Evolutionary conservation across 2,329 filamentous ascomycete species (phyloP), one percentile per base, ranked within the genome.

Genomic region (Aspergillus brunneoviolaceus): DNA sequence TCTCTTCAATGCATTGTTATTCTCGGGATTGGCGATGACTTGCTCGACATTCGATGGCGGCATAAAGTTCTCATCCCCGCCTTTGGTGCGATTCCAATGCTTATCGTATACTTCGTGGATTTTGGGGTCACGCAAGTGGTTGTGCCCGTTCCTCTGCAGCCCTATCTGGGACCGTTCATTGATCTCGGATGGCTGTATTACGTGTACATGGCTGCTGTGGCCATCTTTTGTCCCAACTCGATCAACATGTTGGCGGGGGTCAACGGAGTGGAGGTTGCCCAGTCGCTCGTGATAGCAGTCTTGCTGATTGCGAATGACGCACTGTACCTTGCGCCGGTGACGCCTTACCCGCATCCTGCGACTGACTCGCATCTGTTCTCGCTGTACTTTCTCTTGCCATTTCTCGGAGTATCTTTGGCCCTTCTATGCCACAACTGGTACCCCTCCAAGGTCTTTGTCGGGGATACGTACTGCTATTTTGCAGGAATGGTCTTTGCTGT

Each of bases 191-290:
- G 85, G 74, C 80, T 91, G 59, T 99, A 99, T 84, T 99, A 99
- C 79, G 80, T 89, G 71, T 99, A 98, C 83, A 99, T 99, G 95
- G 91, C 92, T 55, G 89, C 90, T 59, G 85, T 99, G 67, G 91
- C 94, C 73, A 99, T 99, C 76, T 99, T 99, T 81, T 96, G 92
- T 68, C 93, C 95, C 6, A 98, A 99, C 80, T 92, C 92, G 76
- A 99, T 99, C 85, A 99, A 99, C 81, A 99, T 99, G 79, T 82
- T 99, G n/a, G 95, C 95, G 0, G 95, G 95, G n/a, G 91, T 99
- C 77, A 99, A 99, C 76, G 95, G 95, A 58, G 95, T 99, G 74
- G 95, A 99, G 76, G 95, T 98, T 58, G 87, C 90, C 11, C 95
- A 99, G 79, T 97, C 92, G 61, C 82, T 99, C 63, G 90, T 96